A percentile compares a stretch with the other conserved stretches of the same genome.
These are phyloP conservation scores for Colletotrichum coccodes DNA, from an alignment of 2,329 filamentous ascomycete genomes.

Conservation along the genomic window DNA sequence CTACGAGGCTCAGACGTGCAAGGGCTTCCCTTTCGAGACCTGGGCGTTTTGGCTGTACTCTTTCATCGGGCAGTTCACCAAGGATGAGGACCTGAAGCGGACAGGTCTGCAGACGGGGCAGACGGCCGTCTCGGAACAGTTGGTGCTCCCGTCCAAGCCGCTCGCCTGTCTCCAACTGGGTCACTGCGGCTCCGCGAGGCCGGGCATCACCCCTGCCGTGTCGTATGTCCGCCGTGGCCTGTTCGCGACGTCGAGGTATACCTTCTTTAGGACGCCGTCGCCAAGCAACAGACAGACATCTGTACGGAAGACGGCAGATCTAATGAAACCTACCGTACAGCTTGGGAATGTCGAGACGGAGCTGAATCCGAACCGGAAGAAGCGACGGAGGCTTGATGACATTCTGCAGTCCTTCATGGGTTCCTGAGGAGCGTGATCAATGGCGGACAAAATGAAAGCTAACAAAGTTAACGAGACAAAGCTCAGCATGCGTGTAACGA, in stretches of 20 bases:
- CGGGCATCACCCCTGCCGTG: constrained; percentile 45
- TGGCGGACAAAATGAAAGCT: background rate
- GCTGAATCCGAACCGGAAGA: constrained; percentile 40
- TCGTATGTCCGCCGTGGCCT: constrained; percentile 48
- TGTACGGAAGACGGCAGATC: constrained; percentile 18
- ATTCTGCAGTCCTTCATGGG: constrained; percentile 41
- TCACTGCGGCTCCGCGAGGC: constrained; percentile 42
- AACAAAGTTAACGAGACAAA: background rate
- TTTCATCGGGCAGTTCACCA: constrained; percentile 49
- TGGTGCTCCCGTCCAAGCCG: constrained; percentile 51
- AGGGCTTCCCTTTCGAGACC: constrained; percentile 47
- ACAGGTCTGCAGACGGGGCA: constrained; percentile 33
- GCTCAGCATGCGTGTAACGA: background rate
- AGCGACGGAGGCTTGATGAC: constrained; percentile 47
- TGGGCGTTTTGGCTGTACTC: constrained; percentile 55
- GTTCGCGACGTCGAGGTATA: constrained; percentile 45
- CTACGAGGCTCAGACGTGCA: constrained; percentile 43
- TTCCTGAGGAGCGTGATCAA: background rate
- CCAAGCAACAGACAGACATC: constrained; percentile 34
- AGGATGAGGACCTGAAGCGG: constrained; percentile 45
- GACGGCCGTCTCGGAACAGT: constrained; percentile 46
- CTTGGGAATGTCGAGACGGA: constrained; percentile 29
- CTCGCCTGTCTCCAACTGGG: constrained; percentile 50
- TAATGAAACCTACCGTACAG: constrained; percentile 29
- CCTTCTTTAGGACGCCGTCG: constrained; percentile 38